Conservation (phyloP, 2,329 filamentous ascomycete genomes). For the Passalora sequoiae region DNA sequence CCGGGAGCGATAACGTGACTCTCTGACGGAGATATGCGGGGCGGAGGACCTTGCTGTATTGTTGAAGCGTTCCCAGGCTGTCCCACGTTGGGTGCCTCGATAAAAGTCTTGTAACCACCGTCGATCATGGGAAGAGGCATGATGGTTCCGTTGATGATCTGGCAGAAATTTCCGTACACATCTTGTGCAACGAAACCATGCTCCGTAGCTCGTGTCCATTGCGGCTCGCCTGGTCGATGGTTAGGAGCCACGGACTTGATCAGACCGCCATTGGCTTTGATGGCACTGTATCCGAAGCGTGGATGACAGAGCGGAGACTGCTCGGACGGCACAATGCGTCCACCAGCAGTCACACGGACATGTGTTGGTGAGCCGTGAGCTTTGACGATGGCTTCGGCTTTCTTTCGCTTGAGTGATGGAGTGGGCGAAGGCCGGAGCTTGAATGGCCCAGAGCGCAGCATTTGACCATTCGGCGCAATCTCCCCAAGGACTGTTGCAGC, state of each 20-base stretch:
- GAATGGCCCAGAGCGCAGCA: slow-evolving; percentile 20
- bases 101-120: slow-evolving; percentile 33
- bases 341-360: slow-evolving; percentile 49
- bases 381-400: slow-evolving; percentile 47
- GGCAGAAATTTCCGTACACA: slow-evolving; percentile 32
- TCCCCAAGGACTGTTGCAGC: slow-evolving; percentile 29
- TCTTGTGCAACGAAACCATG: slow-evolving; percentile 37
- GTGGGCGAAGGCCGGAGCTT: slow-evolving; percentile 41
- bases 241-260: slow-evolving; percentile 36
- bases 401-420: slow-evolving; percentile 47
- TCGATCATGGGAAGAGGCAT: slow-evolving; percentile 32
- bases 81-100: slow-evolving; percentile 35
- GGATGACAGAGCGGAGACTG: slow-evolving; percentile 37
- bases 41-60: slow-evolving; percentile 4
- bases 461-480: slow-evolving; percentile 32
- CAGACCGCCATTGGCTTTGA: slow-evolving; percentile 35
- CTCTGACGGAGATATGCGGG: not conserved
- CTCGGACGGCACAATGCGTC: slow-evolving; percentile 49
- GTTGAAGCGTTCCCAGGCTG: slow-evolving; percentile 7
- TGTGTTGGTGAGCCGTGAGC: slow-evolving; percentile 49
- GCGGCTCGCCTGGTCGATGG: slow-evolving; percentile 27
- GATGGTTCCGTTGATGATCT: slow-evolving; percentile 36
- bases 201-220: slow-evolving; percentile 31
- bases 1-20: slow-evolving; percentile 12
- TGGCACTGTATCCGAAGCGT: slow-evolving; percentile 36